Percentiles rank a stretch among this genome's conserved stretches.
Evolutionary conservation across 2,329 filamentous ascomycete species (phyloP).

Genomic region (Zymoseptoria brevis): DNA sequence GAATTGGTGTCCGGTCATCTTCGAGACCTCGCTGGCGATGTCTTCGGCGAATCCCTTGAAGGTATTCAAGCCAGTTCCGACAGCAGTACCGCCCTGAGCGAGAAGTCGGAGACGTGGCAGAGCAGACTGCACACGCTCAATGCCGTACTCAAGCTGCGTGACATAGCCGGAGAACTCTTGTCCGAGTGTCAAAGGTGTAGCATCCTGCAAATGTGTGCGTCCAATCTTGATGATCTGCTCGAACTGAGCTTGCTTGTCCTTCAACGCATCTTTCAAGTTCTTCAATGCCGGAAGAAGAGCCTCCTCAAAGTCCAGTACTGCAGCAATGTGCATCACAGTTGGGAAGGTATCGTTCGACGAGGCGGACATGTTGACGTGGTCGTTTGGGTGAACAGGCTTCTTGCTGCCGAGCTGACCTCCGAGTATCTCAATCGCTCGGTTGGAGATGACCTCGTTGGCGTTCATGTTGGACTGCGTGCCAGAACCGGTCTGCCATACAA

Average conservation of each 20-base stretch:
- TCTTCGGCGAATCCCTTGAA: conserved; percentile 92
- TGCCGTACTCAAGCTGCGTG: conserved; percentile 83
- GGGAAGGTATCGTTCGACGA: conserved; percentile 99
- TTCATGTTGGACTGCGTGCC: conserved; percentile 99
- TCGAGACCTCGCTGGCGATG: conserved; percentile 81
- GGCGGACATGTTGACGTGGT: conserved; percentile 98
- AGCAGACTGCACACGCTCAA: conserved; percentile 74
- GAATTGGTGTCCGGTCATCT: conserved; percentile 89
- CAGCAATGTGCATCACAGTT: conserved; percentile 98
- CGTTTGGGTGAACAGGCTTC: conserved; percentile 98
- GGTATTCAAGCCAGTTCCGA: conserved; percentile 96
- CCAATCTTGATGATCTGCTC: conserved; percentile 98
- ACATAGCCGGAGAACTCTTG: conserved; percentile 99
- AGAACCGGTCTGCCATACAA: conserved; percentile 98
- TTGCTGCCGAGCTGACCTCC: conserved; percentile 91
- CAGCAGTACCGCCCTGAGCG: conserved; percentile 91
- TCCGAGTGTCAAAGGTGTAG: conserved; percentile 86
- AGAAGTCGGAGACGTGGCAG: conserved; percentile 79
- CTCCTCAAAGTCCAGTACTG: conserved; percentile 84
- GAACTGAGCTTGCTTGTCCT: conserved; percentile 83
- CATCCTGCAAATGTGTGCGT: conserved; percentile 93
- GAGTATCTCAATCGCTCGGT: conserved; percentile 95
- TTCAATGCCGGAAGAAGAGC: conserved; percentile 74
- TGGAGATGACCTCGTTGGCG: conserved; percentile 98
- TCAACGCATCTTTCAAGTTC: conserved; percentile 73